phyloP scores from a whole-genome alignment of 805 yeast genomes.

The Saccharomyces kudriavzevii region DNA sequence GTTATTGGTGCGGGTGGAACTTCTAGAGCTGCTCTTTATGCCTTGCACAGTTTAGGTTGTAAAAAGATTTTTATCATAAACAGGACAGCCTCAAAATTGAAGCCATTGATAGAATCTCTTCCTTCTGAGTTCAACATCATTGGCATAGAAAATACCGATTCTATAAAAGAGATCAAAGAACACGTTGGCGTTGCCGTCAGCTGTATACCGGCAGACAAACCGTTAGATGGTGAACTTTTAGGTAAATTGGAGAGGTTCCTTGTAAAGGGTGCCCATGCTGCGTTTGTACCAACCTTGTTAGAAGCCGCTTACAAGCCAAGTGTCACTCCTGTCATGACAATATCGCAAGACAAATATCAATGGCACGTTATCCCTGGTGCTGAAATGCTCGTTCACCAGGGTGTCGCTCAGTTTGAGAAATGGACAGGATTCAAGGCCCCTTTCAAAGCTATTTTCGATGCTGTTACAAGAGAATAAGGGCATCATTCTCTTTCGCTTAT shows the following conservation, averaged over 20 bases:
- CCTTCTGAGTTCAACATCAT: constrained; percentile 52
- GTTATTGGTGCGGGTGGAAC: constrained; percentile 98
- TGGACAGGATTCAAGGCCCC: constrained; percentile 70
- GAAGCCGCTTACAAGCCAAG: constrained; percentile 95
- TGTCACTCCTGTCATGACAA: constrained; percentile 75
- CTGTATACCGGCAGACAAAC: constrained; percentile 77
- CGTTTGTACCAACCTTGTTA: constrained; percentile 48
- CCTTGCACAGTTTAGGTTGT: constrained; percentile 74
- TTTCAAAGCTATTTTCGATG: constrained; percentile 50
- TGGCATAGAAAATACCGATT: constrained; percentile 42
- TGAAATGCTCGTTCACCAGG: constrained; percentile 89
- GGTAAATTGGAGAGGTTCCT: constrained; percentile 42
- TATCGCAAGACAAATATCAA: constrained; percentile 52
- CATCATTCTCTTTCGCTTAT: neutral
- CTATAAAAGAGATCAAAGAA: constrained; percentile 34
- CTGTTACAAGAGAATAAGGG: constrained; percentile 37
- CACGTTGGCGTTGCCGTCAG: constrained; percentile 57
- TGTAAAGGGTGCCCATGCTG: constrained; percentile 33
- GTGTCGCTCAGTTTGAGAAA: constrained; percentile 71
- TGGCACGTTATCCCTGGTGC: constrained; percentile 90
- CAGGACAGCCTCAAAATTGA: constrained; percentile 63
- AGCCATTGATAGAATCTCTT: constrained; percentile 51
- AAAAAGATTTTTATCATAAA: constrained; percentile 66
- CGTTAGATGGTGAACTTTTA: constrained; percentile 48
- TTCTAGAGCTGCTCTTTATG: constrained; percentile 87